Conservation (phyloP, 2,329 filamentous ascomycete species). For the Curvularia eragrostidis region DNA sequence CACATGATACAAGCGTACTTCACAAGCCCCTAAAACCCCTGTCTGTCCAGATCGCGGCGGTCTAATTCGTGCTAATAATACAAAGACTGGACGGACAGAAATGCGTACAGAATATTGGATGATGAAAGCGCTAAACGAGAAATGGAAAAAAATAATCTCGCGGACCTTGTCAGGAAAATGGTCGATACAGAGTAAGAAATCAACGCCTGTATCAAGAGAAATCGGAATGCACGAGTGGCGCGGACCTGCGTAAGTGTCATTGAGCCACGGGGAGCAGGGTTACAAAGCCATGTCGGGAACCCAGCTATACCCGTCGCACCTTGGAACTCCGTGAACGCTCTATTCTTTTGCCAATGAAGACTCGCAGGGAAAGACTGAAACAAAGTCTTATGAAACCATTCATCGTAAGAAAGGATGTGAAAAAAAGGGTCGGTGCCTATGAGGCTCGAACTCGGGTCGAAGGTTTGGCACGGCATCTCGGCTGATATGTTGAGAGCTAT, state of each 20-base stretch:
- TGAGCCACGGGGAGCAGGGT: background rate
- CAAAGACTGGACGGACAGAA: slow-evolving; percentile 15
- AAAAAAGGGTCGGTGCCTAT: background rate
- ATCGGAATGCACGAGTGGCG: background rate
- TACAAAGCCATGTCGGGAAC: slow-evolving; percentile 5
- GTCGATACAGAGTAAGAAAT: background rate
- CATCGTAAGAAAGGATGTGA: background rate
- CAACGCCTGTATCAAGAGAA: background rate
- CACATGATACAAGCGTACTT: slow-evolving; percentile 12
- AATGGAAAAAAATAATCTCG: slow-evolving; percentile 1
- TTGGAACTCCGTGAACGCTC: slow-evolving; percentile 8
- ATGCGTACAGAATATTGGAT: slow-evolving; percentile 10
- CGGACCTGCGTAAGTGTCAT: background rate
- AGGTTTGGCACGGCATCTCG: background rate
- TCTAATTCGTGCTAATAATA: slow-evolving; percentile 22
- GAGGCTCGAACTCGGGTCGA: background rate
- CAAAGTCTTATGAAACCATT: background rate
- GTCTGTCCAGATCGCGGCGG: slow-evolving; percentile 6
- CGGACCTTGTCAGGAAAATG: background rate
- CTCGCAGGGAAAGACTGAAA: background rate
- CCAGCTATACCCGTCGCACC: slow-evolving; percentile 5
- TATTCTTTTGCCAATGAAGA: slow-evolving; percentile 4
- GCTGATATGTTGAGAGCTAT: background rate
- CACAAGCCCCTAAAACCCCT: slow-evolving; percentile 6
- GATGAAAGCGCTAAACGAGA: slow-evolving; percentile 6